A percentile compares a stretch with the other conserved stretches of the same genome.
Conservation (phyloP, 208 protist species). For the Sergeia podlipaevii region DNA sequence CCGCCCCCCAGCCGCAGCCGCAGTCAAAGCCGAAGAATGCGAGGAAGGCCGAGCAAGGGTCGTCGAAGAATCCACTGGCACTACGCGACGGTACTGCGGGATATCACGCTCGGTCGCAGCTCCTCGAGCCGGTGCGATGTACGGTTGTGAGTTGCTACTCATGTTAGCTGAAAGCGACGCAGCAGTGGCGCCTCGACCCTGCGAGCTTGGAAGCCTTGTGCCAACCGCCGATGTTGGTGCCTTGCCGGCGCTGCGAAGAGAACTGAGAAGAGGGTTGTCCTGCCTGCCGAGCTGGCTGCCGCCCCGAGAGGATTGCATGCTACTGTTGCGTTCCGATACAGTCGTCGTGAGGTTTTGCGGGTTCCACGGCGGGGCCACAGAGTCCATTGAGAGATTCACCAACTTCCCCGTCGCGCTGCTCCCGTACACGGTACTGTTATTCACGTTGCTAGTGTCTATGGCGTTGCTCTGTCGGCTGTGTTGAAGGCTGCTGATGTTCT, state of each 20-base stretch:
- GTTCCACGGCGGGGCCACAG: constrained; percentile 59
- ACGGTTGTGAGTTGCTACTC: too few species aligned
- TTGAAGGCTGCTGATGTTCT: too few species aligned
- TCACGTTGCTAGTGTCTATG: neutral
- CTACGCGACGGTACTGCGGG: neutral
- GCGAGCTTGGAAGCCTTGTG: neutral
- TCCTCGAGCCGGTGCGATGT: too few species aligned
- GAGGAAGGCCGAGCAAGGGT: neutral
- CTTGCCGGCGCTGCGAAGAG: constrained; percentile 13
- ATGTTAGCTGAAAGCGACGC: too few species aligned
- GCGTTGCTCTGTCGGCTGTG: constrained; percentile 10
- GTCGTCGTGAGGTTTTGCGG: constrained; percentile 19
- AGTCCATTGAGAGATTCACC: constrained; percentile 57
- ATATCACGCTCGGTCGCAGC: neutral
- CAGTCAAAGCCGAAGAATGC: too few species aligned
- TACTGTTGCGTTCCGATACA: constrained; percentile 11
- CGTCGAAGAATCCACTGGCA: neutral
- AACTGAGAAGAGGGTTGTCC: constrained; percentile 70
- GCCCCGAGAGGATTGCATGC: constrained; percentile 20
- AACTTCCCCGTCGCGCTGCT: constrained; percentile 14
- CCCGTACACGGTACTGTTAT: constrained; percentile 15
- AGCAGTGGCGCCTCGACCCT: too few species aligned
- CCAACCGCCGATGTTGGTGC: neutral
- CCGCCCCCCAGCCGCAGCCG: too few species aligned
- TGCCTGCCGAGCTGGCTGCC: constrained; percentile 45